phyloP scores from a whole-genome alignment of 371 early-diverging fungal species.

The Actinomortierella wolfii region DNA sequence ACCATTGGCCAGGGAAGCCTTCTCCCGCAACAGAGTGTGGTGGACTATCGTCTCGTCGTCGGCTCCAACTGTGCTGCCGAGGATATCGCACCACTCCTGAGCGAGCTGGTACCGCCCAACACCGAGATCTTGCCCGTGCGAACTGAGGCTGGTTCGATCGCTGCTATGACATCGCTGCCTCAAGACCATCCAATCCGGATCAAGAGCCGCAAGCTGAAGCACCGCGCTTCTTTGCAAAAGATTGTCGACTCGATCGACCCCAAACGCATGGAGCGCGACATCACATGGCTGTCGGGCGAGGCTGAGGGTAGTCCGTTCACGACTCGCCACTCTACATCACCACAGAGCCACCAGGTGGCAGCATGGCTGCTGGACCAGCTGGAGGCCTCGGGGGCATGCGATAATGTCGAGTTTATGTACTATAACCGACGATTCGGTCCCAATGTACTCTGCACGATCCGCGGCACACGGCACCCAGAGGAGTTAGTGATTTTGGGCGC shows the following conservation, averaged over 20 bases:
- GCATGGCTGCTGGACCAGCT: conserved; percentile 44
- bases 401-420: conserved; percentile 39
- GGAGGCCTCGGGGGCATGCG: conserved; percentile 35
- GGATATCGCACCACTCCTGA: conserved; percentile 15
- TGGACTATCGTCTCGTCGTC: conserved; percentile 24
- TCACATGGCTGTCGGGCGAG: conserved; percentile 49
- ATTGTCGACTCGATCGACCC: conserved; percentile 38
- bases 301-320: conserved; percentile 35
- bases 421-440: conserved; percentile 41
- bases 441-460: conserved; percentile 48
- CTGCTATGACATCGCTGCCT: conserved; percentile 18
- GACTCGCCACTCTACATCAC: conserved; percentile 41
- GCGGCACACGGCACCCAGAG: conserved; percentile 41
- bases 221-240: conserved; percentile 22
- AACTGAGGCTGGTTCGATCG: conserved; percentile 23
- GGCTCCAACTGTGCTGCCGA: conserved; percentile 34
- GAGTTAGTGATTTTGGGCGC: conserved; percentile 49
- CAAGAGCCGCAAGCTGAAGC: conserved; percentile 21
- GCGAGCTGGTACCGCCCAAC: conserved; percentile 37
- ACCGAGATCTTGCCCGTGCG: conserved; percentile 44
- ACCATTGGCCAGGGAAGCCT: no score
- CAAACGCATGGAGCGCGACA: conserved; percentile 34
- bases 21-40: conserved; percentile 19
- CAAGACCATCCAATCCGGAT: conserved; percentile 27
- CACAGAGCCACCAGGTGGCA: conserved; percentile 41